Evolutionary conservation across 176 grass and related monocot species (phyloP), one percentile per base, ranked within the genome.

Genomic region (Triticum urartu): DNA sequence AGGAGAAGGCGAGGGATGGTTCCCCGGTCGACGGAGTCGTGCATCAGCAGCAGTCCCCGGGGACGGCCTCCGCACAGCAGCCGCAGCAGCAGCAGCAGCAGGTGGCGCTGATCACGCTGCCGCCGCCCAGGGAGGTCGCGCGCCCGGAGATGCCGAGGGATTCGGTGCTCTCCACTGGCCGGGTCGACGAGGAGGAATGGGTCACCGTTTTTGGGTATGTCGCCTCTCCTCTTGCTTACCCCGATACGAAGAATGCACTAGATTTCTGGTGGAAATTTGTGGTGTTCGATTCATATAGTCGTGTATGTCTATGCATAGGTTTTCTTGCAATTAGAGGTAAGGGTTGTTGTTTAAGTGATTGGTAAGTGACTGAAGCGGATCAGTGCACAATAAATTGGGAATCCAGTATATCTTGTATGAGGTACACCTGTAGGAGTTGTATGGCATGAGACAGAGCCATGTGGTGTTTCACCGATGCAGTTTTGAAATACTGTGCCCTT

Each of bases 161-260:
- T 62, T 89, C 87, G 67, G 75, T 81, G 52, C 85, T 87, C 10
- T 33, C 86, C 6, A 50, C 90, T 58, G 86, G 83, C 12, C 79
- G 81, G n/a, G 78, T 97, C 58, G 89, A 97, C 58, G 94, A 97
- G 36, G 94, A 94, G 79, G 94, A 93, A 40, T 97, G 94, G 94
- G 82, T 97, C 81, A 97, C 94, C 28, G 85, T 97, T 78, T 97
- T 91, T 58, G 94, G 91, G 94, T 97, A 94, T 70, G 89, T 87
- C 11, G 7, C 6, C 7, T 87, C 42, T 14, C 9, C 30, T 28
- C 34, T 22, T 85, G 24, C 39, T 78, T 15, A 58, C 59, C 59
- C 77, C 11, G 1, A 63, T 77, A 9, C 7, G 75, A 36, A 6
- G 3, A 34, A 11, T 79, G 64, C 39, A 7, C 14, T 90, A 66